Conservation (phyloP, 129 eudicot species). For the Sambucus nigra region DNA sequence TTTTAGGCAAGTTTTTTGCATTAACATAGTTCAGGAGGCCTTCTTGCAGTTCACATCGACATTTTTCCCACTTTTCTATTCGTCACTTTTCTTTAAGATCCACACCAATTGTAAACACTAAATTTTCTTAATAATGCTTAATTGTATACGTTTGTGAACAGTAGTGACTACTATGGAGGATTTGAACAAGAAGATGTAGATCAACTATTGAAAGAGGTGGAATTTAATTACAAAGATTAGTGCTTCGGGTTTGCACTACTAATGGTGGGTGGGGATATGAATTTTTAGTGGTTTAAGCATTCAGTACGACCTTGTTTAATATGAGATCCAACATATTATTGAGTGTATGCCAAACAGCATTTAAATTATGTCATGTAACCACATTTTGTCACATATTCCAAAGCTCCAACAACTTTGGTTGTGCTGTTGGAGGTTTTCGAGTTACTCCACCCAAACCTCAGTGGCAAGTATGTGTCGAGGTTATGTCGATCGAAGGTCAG, state of each 20-base stretch:
- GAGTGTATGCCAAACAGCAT: constrained; percentile 62
- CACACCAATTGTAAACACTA: no score
- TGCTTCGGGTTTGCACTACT: constrained; percentile 83
- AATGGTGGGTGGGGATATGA: constrained; percentile 89
- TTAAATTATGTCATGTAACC: constrained; percentile 49
- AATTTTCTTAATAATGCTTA: no score
- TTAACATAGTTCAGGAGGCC: no score
- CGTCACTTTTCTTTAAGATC: no score
- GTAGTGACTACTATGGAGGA: constrained; percentile 85
- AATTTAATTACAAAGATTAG: constrained; percentile 84
- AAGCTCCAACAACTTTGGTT: constrained; percentile 83
- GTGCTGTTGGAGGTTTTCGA: constrained; percentile 90
- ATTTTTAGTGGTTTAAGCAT: constrained; percentile 73
- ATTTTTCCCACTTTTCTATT: no score
- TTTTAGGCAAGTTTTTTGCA: no score
- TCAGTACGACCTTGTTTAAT: constrained; percentile 84
- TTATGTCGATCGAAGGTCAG: constrained; percentile 89
- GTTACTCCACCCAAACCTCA: constrained; percentile 78
- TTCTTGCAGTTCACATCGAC: no score
- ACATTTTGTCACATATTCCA: constrained; percentile 85
- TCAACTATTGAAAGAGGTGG: constrained; percentile 70
- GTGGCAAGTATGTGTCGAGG: constrained; percentile 83
- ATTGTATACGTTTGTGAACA: constrained; percentile 68
- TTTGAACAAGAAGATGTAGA: constrained; percentile 74
- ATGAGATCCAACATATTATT: constrained; percentile 98